These are phyloP conservation scores for Thuja plicata DNA, from an alignment of 83 land plant genomes.

Conservation along the genomic window DNA sequence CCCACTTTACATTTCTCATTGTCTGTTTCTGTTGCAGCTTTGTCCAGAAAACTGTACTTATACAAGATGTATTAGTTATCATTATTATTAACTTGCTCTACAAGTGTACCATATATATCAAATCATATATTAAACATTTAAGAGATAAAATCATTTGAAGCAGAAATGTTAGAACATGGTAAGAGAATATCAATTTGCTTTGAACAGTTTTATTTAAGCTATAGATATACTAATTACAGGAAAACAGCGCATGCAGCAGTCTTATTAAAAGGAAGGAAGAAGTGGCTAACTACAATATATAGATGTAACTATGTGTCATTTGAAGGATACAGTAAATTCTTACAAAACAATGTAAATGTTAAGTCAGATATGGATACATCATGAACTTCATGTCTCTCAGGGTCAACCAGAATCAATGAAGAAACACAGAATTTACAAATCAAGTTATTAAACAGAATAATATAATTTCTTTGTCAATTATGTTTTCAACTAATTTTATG, in stretches of 20 bases:
- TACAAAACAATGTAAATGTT: background rate
- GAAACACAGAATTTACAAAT: background rate
- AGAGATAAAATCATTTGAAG: background rate
- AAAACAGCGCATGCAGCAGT: background rate
- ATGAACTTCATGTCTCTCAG: background rate
- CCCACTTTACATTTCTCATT: conserved; percentile 20
- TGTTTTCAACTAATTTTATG: no score
- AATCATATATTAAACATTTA: background rate
- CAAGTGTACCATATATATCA: background rate
- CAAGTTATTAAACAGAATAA: background rate
- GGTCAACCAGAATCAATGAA: background rate
- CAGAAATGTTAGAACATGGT: background rate
- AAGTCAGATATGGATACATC: background rate
- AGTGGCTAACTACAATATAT: background rate
- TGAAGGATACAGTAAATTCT: background rate
- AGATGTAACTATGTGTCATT: background rate
- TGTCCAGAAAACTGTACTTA: conserved; percentile 42
- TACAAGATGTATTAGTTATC: background rate
- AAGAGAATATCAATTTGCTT: background rate
- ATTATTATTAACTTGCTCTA: background rate
- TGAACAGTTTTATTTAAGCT: background rate
- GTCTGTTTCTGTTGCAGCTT: conserved; percentile 45
- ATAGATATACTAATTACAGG: background rate
- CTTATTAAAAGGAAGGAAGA: background rate
- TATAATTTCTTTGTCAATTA: background rate